phyloP scores from a whole-genome alignment of 257 asterid species.

The Solanum tarijense region DNA sequence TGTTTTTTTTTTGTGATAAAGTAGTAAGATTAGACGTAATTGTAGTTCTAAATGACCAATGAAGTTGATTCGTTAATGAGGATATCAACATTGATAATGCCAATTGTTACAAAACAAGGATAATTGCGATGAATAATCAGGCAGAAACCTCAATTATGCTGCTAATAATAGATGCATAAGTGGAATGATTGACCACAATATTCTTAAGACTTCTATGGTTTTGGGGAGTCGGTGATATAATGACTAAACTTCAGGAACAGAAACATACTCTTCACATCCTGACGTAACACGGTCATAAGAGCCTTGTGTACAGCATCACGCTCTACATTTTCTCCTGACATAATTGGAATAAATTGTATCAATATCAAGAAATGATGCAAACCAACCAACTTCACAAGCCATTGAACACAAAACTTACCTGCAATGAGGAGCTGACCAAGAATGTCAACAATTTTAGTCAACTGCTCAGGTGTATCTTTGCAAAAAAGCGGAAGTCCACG shows the following conservation, averaged over 20 bases:
- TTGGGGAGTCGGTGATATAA: not conserved
- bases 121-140: not conserved
- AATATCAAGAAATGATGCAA: not conserved
- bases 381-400: constrained; percentile 1
- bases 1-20: not conserved
- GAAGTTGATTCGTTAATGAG: not conserved
- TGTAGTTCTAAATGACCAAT: not conserved
- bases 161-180: not conserved
- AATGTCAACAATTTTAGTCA: constrained; percentile 68
- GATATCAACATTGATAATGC: not conserved
- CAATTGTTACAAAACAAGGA: not conserved
- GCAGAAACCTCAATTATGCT: not conserved
- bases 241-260: not conserved
- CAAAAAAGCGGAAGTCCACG: constrained; percentile 92
- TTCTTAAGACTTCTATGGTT: not conserved
- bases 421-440: constrained; percentile 71
- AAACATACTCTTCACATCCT: constrained; percentile 84
- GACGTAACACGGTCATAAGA: constrained; percentile 67
- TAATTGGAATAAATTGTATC: not conserved
- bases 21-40: not conserved
- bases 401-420: constrained; percentile 30
- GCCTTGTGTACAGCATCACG: constrained; percentile 96
- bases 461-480: constrained; percentile 85
- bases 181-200: not conserved
- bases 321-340: constrained; percentile 81